Conservation (phyloP, 257 asterid genomes). For the Salvia rosmarinus region DNA sequence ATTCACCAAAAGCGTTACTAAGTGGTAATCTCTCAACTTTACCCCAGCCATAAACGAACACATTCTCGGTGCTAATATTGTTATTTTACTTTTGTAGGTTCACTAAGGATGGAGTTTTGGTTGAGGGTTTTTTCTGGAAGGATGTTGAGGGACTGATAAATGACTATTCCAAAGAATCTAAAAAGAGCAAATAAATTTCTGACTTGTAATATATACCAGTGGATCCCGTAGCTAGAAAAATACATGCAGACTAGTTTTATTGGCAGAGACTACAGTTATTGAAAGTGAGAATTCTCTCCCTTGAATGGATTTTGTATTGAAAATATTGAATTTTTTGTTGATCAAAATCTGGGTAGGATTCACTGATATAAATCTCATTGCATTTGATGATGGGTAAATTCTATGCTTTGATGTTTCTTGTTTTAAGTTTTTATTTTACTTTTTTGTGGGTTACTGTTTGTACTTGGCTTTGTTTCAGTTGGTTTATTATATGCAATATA, state of each 20-base stretch:
- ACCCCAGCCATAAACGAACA: conserved; percentile 6
- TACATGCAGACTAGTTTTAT: conserved; percentile 35
- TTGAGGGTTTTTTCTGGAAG: conserved; percentile 92
- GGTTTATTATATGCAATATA: no score
- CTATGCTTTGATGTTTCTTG: neutral
- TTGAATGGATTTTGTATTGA: conserved; percentile 17
- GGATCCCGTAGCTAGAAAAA: conserved; percentile 9
- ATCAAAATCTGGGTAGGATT: conserved; percentile 28
- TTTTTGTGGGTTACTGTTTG: neutral
- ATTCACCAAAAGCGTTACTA: conserved; percentile 83
- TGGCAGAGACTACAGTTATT: conserved; percentile 11
- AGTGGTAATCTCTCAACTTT: conserved; percentile 57
- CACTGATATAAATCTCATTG: conserved; percentile 2
- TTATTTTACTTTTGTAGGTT: conserved; percentile 58
- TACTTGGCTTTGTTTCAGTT: neutral
- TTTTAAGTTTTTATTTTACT: neutral
- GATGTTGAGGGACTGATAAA: conserved; percentile 71
- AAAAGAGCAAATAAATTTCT: conserved; percentile 71
- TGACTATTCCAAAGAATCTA: conserved; percentile 71
- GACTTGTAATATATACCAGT: conserved; percentile 11
- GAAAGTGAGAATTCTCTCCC: conserved; percentile 14
- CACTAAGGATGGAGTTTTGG: conserved; percentile 92
- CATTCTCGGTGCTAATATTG: neutral
- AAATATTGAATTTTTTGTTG: conserved; percentile 20
- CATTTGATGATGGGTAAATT: neutral